Percentiles rank a stretch among this genome's conserved stretches.
Conservation (phyloP, 345 rosid species). For the Psidium friedrichsthalianum region DNA sequence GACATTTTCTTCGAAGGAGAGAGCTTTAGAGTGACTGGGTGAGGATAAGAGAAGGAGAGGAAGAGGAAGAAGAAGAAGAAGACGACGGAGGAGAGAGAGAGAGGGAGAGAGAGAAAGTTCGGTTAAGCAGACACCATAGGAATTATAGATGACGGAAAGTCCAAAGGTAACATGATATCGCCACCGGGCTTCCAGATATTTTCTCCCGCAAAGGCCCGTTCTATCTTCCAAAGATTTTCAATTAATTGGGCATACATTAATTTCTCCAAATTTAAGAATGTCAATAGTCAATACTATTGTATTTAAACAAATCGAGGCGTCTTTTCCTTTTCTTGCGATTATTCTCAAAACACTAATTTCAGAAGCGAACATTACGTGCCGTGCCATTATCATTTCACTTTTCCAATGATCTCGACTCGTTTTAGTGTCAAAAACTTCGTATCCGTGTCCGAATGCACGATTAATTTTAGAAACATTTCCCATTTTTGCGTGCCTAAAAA, state of each 20-base stretch:
- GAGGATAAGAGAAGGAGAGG: neutral
- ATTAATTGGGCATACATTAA: neutral
- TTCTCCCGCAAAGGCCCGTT: neutral
- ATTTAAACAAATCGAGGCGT: too few relatives aligned
- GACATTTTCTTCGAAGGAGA: slow-evolving; percentile 17
- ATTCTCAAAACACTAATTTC: neutral
- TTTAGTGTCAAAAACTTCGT: neutral
- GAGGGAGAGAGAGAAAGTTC: neutral
- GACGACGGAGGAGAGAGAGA: neutral
- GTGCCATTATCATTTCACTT: neutral
- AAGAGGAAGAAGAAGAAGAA: slow-evolving; percentile 10
- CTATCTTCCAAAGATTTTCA: neutral
- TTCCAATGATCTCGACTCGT: neutral
- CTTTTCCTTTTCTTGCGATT: neutral
- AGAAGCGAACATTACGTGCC: neutral
- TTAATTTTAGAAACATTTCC: neutral
- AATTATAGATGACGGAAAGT: neutral
- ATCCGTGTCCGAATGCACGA: neutral
- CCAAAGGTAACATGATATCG: neutral
- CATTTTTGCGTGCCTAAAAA: neutral
- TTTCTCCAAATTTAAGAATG: neutral
- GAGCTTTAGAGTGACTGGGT: neutral
- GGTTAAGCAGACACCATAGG: neutral
- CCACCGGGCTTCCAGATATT: neutral
- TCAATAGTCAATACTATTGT: too few relatives aligned